Evolutionary conservation across 1,284 basidiomycete species (phyloP).

Genomic region (Sutorius eximius): DNA sequence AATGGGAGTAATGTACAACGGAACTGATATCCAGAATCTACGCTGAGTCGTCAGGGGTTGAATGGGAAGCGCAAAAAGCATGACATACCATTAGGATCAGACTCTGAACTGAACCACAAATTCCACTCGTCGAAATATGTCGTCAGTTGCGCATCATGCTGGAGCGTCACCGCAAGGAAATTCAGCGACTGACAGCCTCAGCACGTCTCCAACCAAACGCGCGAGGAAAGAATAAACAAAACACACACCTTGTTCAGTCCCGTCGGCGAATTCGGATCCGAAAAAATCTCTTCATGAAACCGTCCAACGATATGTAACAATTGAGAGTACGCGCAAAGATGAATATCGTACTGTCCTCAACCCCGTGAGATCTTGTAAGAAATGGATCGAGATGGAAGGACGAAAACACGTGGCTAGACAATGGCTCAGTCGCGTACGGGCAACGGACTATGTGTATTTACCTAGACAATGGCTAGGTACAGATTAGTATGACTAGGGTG

Average conservation of each 20-base stretch:
- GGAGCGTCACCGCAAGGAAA: constrained; percentile 61
- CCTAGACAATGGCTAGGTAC: too few relatives aligned
- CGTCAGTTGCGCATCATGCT: constrained; percentile 58
- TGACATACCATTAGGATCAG: constrained; percentile 49
- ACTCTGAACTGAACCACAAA: constrained; percentile 53
- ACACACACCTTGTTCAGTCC: constrained; percentile 65
- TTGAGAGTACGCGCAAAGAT: constrained; percentile 70
- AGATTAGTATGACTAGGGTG: too few relatives aligned
- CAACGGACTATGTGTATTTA: too few relatives aligned
- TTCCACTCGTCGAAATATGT: constrained; percentile 66
- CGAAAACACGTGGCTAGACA: too few relatives aligned
- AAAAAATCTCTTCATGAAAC: constrained; percentile 77
- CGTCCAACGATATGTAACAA: constrained; percentile 67
- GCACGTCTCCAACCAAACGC: too few relatives aligned
- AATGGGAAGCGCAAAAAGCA: neutral
- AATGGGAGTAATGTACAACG: constrained; percentile 73
- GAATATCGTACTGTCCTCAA: constrained; percentile 60
- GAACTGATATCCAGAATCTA: constrained; percentile 62
- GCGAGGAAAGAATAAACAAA: neutral
- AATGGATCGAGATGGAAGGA: too few relatives aligned
- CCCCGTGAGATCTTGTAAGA: too few relatives aligned
- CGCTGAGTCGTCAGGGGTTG: neutral
- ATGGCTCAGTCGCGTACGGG: too few relatives aligned
- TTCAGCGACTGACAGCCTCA: constrained; percentile 50
- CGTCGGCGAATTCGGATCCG: constrained; percentile 64